Conservation (phyloP, 768 basidiomycete species). For the Tricholoma sp. region DNA sequence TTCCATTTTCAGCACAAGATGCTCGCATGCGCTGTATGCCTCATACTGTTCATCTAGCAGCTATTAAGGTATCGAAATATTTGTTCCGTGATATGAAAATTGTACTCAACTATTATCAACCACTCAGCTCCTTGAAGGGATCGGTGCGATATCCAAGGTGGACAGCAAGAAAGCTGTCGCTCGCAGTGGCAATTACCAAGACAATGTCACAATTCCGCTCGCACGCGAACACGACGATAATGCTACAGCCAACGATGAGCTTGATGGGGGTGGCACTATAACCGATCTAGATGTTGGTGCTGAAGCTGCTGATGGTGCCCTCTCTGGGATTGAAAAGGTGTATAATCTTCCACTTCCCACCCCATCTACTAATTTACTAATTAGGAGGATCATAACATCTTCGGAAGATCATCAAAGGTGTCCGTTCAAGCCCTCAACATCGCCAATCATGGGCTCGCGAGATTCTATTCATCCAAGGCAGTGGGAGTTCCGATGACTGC, state of each 20-base stretch:
- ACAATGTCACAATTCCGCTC: conserved; percentile 10
- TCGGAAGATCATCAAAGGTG: background rate
- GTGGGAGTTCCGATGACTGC: background rate
- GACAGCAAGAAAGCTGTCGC: background rate
- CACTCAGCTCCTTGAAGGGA: no score
- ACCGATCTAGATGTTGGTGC: background rate
- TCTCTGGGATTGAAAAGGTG: background rate
- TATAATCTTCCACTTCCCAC: background rate
- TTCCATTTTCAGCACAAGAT: no score
- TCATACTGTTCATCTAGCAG: no score
- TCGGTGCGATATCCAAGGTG: no score
- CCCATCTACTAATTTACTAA: background rate
- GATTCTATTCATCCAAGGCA: background rate
- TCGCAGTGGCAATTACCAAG: background rate
- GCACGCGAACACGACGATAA: background rate
- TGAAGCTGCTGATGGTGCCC: no score
- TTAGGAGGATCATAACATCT: background rate
- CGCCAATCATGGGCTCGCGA: background rate
- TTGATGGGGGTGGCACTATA: background rate
- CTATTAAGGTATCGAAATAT: no score
- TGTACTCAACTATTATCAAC: no score
- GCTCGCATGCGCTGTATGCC: no score
- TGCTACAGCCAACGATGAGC: background rate
- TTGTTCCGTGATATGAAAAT: no score
- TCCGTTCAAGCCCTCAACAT: background rate